phyloP scores from a whole-genome alignment of 352 stramenopile genomes.

The Globisporangium nodosum region DNA sequence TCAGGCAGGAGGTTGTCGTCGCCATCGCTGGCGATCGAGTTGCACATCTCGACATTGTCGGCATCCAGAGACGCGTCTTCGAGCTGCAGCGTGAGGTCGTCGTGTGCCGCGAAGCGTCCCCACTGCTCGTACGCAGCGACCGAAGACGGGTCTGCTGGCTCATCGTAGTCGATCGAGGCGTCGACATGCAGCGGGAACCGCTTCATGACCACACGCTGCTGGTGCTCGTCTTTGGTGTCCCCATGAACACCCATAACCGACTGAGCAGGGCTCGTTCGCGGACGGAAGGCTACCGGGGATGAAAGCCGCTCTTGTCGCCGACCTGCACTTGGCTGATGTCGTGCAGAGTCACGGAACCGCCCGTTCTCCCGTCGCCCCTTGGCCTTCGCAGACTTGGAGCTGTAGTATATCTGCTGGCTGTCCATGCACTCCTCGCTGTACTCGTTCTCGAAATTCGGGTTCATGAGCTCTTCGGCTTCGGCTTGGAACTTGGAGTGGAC shows the following conservation, averaged over 20 bases:
- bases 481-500: conserved; percentile 36
- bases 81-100: conserved; percentile 16
- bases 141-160: neutral
- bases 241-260: neutral
- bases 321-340: neutral
- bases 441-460: conserved; percentile 73
- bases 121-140: conserved; percentile 15
- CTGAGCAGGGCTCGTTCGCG: neutral
- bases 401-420: conserved; percentile 69
- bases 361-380: conserved; percentile 11
- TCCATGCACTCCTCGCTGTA: conserved; percentile 79
- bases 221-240: neutral
- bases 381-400: conserved; percentile 25
- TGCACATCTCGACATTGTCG: conserved; percentile 34
- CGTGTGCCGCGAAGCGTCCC: conserved; percentile 10
- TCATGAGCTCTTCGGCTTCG: conserved; percentile 65
- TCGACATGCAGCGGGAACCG: conserved; percentile 10
- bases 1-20: conserved; percentile 3
- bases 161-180: conserved; percentile 7
- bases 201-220: conserved; percentile 6
- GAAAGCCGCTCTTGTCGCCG: neutral
- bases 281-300: conserved; percentile 1
- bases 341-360: neutral
- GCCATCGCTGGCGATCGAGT: conserved; percentile 19
- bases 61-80: conserved; percentile 9